Conservation (phyloP, 495 filamentous ascomycete genomes). For the Penicillium angulare region DNA sequence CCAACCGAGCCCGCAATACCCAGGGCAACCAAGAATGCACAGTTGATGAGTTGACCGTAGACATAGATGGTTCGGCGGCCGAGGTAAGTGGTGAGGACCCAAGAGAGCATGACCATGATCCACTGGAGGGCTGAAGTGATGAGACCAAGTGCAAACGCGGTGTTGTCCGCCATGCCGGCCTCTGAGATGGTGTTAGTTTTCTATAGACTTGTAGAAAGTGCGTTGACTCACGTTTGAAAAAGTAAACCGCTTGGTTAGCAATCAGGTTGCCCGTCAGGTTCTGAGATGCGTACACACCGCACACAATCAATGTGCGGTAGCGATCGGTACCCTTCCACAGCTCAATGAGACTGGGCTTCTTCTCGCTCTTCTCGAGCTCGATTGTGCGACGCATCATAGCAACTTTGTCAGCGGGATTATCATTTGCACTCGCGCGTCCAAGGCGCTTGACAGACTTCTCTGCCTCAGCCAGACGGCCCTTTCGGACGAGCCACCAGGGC, state of each 20-base stretch:
- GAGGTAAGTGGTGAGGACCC: slow-evolving; percentile 35
- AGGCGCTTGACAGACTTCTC: slow-evolving; percentile 63
- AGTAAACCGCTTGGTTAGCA: slow-evolving; percentile 57
- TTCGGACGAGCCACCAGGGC: slow-evolving; percentile 79
- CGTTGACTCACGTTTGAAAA: slow-evolving; percentile 57
- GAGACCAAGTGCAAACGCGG: slow-evolving; percentile 25
- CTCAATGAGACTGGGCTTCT: slow-evolving; percentile 59
- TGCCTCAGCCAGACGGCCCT: slow-evolving; percentile 62
- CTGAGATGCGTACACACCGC: slow-evolving; percentile 49
- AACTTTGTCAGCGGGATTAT: slow-evolving; percentile 79
- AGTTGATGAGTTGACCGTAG: slow-evolving; percentile 42
- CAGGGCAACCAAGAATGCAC: slow-evolving; percentile 37
- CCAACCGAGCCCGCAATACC: slow-evolving; percentile 47
- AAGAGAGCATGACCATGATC: slow-evolving; percentile 52
- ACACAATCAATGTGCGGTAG: slow-evolving; percentile 71
- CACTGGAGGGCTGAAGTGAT: slow-evolving; percentile 40
- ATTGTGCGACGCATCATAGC: slow-evolving; percentile 58
- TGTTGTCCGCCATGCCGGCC: slow-evolving; percentile 32
- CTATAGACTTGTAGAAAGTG: slow-evolving; percentile 30
- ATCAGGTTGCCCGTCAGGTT: slow-evolving; percentile 8
- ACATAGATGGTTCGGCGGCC: slow-evolving; percentile 57
- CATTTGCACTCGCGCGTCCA: slow-evolving; percentile 62
- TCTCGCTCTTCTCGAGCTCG: slow-evolving; percentile 64
- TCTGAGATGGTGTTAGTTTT: slow-evolving; percentile 25
- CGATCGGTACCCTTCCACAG: slow-evolving; percentile 71